A percentile compares a stretch with the other conserved stretches of the same genome.
These are phyloP conservation scores for Cystobasidium ongulense DNA, from an alignment of 768 basidiomycete genomes.

Conservation along the genomic window DNA sequence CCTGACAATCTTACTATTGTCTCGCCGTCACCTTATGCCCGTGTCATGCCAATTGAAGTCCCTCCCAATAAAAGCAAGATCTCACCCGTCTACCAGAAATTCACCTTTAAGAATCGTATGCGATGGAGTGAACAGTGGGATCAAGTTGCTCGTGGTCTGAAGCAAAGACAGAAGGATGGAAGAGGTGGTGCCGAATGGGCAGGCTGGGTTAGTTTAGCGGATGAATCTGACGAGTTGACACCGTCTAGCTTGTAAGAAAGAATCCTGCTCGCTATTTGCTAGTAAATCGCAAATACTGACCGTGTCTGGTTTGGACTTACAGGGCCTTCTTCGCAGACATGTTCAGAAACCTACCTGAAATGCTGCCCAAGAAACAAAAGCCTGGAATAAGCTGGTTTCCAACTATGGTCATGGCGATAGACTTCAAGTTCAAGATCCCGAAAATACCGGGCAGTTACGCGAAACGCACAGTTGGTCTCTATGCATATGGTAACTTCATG, in stretches of 20 bases:
- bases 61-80: background rate
- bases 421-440: conserved; percentile 25
- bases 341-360: conserved; percentile 24
- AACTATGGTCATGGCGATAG: conserved; percentile 24
- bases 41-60: background rate
- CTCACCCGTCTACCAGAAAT: conserved; percentile 2
- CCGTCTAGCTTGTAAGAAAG: conserved; percentile 11
- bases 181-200: conserved; percentile 15
- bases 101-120: conserved; percentile 21
- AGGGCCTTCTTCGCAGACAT: conserved; percentile 26
- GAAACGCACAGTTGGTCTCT: conserved; percentile 11
- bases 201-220: conserved; percentile 3
- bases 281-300: too few relatives aligned
- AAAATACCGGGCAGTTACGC: background rate
- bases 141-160: background rate
- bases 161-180: background rate
- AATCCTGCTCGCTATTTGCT: too few relatives aligned
- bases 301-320: background rate
- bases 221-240: background rate
- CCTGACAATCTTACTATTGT: conserved; percentile 17
- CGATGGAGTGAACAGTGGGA: conserved; percentile 14
- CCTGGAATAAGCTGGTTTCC: conserved; percentile 24
- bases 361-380: conserved; percentile 7
- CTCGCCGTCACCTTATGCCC: conserved; percentile 1
- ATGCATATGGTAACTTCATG: conserved; percentile 7